Evolutionary conservation across 148 eudicot species (phyloP).

Genomic region (Chenopodium suecicum): DNA sequence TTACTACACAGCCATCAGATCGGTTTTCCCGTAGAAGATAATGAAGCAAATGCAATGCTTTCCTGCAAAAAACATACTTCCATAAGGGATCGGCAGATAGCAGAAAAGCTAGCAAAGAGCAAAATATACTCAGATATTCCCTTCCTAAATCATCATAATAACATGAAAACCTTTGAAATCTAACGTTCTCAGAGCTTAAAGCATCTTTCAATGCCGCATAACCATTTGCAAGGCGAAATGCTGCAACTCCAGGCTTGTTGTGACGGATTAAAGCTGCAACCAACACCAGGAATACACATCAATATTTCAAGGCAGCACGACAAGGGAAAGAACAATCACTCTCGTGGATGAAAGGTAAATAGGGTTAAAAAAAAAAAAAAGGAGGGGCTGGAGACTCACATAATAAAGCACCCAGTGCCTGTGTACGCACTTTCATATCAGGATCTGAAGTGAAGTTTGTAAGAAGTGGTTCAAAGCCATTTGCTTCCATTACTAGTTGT

Average conservation of each 20-base stretch:
- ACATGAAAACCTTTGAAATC: slow-evolving; percentile 72
- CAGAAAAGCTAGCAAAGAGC: neutral
- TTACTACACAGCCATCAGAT: slow-evolving; percentile 48
- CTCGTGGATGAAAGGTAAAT: neutral
- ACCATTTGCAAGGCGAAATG: slow-evolving; percentile 93
- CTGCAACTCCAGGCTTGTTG: slow-evolving; percentile 82
- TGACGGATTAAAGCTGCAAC: slow-evolving; percentile 78
- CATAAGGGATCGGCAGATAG: neutral
- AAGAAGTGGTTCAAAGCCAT: slow-evolving; percentile 76
- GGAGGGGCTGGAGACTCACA: slow-evolving; percentile 49
- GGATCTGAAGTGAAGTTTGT: slow-evolving; percentile 75
- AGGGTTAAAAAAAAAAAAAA: neutral
- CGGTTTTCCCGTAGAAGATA: slow-evolving; percentile 68
- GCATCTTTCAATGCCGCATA: slow-evolving; percentile 87
- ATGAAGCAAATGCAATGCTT: slow-evolving; percentile 84
- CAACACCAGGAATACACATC: slow-evolving; percentile 1
- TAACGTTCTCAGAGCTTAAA: slow-evolving; percentile 59
- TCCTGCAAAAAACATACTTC: slow-evolving; percentile 52
- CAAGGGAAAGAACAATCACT: neutral
- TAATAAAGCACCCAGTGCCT: slow-evolving; percentile 89
- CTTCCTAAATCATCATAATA: neutral
- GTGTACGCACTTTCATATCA: slow-evolving; percentile 65
- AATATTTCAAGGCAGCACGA: slow-evolving; percentile 5
- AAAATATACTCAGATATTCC: neutral
- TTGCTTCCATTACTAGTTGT: slow-evolving; percentile 89